A percentile compares a stretch with the other conserved stretches of the same genome.
These are phyloP conservation scores for Magnolia officinalis DNA, from an alignment of 164 flowering plant genomes.

Conservation along the genomic window DNA sequence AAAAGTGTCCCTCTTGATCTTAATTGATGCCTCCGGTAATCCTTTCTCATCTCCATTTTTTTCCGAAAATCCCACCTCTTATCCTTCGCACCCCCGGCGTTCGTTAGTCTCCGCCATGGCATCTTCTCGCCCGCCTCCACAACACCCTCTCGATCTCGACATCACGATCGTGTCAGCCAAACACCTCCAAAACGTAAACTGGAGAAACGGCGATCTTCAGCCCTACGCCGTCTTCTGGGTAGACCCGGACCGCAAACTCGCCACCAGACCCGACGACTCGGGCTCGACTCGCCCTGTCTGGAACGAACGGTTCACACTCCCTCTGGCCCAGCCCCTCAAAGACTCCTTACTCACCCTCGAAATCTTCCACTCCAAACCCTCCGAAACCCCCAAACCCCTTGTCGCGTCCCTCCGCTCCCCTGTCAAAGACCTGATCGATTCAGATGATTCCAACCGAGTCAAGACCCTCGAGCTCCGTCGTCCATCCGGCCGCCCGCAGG, in stretches of 20 bases:
- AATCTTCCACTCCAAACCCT: slow-evolving; percentile 64
- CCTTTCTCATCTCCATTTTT: too few relatives aligned
- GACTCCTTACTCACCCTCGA: slow-evolving; percentile 53
- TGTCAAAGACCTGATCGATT: slow-evolving; percentile 34
- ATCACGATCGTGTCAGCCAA: slow-evolving; percentile 74
- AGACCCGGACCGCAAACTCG: slow-evolving; percentile 63
- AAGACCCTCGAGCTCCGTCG: slow-evolving; percentile 56
- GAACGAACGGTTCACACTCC: slow-evolving; percentile 69
- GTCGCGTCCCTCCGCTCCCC: slow-evolving; percentile 54
- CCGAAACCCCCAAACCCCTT: slow-evolving; percentile 60
- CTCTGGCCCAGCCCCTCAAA: slow-evolving; percentile 32
- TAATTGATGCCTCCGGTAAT: too few relatives aligned
- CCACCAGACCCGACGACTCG: slow-evolving; percentile 62
- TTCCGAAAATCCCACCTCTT: neutral
- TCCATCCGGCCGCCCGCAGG: slow-evolving; percentile 93
- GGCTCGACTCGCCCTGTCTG: slow-evolving; percentile 74
- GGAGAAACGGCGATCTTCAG: slow-evolving; percentile 72
- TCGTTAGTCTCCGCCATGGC: slow-evolving; percentile 7
- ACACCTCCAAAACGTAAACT: slow-evolving; percentile 85
- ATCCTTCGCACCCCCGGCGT: slow-evolving; percentile 1
- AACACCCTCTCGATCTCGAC: slow-evolving; percentile 51
- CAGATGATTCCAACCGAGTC: slow-evolving; percentile 28
- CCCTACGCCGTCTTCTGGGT: slow-evolving; percentile 72
- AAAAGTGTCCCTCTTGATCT: too few relatives aligned
- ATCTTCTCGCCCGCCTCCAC: slow-evolving; percentile 19